A percentile compares a stretch with the other conserved stretches of the same genome.
Evolutionary conservation across 1,284 basidiomycete species (phyloP).

Genomic region (Hymenochaete sp.): DNA sequence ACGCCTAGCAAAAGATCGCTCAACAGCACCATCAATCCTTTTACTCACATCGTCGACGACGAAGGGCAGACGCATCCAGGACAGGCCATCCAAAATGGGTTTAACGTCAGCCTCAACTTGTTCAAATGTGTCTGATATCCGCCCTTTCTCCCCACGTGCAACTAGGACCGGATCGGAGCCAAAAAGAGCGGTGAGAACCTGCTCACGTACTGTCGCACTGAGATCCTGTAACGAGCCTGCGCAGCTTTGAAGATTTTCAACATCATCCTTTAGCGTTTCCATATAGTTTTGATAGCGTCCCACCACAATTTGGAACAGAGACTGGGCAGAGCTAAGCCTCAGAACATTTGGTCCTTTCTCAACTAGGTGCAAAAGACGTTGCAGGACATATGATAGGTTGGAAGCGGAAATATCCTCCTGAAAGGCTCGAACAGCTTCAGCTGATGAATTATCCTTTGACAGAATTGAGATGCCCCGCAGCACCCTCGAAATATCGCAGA

Average conservation of each 20-base stretch:
- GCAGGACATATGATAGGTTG: constrained; percentile 39
- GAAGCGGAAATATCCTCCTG: constrained; percentile 55
- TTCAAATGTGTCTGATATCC: constrained; percentile 36
- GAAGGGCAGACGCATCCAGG: constrained; percentile 61
- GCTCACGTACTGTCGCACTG: constrained; percentile 25
- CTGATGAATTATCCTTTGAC: constrained; percentile 35
- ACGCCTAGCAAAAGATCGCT: constrained; percentile 37
- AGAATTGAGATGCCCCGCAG: constrained; percentile 42
- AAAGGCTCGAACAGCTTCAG: constrained; percentile 48
- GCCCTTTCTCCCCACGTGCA: constrained; percentile 36
- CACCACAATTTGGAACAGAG: neutral
- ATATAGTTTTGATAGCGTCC: neutral
- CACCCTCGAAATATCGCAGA: constrained; percentile 50
- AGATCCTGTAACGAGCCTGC: constrained; percentile 28
- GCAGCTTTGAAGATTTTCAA: constrained; percentile 24
- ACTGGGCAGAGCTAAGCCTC: constrained; percentile 11
- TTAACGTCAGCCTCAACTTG: constrained; percentile 43
- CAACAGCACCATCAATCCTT: constrained; percentile 45
- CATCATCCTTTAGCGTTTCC: constrained; percentile 18
- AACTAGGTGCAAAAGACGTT: constrained; percentile 33
- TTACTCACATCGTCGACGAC: constrained; percentile 64
- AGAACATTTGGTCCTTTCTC: constrained; percentile 10
- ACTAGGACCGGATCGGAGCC: constrained; percentile 20
- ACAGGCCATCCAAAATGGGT: constrained; percentile 44
- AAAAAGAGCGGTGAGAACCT: constrained; percentile 12